Evolutionary conservation across 2,329 filamentous ascomycete species (phyloP).

Genomic region (Nemania sp.): DNA sequence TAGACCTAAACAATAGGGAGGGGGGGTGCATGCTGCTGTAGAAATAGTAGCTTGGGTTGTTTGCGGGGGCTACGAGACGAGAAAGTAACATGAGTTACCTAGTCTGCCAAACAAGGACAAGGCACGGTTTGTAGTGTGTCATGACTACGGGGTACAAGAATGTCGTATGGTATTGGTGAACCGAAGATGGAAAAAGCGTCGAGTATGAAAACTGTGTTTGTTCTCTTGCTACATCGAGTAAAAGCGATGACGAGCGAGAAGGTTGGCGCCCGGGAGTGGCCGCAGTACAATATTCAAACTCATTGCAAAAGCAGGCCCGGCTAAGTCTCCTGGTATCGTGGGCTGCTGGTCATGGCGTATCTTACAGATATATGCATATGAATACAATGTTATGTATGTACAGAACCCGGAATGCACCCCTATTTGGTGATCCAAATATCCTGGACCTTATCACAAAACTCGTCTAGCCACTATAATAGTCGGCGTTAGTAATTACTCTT

Average conservation of each 20-base stretch:
- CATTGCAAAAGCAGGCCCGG: neutral
- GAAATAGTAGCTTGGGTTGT: no score
- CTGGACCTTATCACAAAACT: conserved; percentile 13
- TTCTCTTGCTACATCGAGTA: neutral
- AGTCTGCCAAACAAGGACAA: no score
- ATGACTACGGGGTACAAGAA: neutral
- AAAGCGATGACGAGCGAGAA: neutral
- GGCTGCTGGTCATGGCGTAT: conserved; percentile 6
- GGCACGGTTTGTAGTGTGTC: neutral
- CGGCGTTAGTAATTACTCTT: no score
- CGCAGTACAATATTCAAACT: neutral
- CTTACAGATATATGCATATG: conserved; percentile 11
- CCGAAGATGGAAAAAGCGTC: neutral
- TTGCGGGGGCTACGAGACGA: neutral
- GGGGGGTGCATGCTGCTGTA: no score
- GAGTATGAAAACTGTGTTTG: neutral
- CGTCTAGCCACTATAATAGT: conserved; percentile 23
- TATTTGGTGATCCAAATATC: conserved; percentile 24
- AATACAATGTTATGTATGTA: conserved; percentile 7
- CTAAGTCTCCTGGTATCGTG: neutral
- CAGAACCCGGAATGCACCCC: neutral
- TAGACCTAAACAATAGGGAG: no score
- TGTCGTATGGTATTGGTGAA: neutral
- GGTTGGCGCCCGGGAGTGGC: neutral
- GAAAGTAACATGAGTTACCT: neutral